A percentile compares a stretch with the other conserved stretches of the same genome.
These are phyloP conservation scores for Xylariaceae sp. DNA, from an alignment of 2,329 filamentous ascomycete genomes.

Conservation along the genomic window DNA sequence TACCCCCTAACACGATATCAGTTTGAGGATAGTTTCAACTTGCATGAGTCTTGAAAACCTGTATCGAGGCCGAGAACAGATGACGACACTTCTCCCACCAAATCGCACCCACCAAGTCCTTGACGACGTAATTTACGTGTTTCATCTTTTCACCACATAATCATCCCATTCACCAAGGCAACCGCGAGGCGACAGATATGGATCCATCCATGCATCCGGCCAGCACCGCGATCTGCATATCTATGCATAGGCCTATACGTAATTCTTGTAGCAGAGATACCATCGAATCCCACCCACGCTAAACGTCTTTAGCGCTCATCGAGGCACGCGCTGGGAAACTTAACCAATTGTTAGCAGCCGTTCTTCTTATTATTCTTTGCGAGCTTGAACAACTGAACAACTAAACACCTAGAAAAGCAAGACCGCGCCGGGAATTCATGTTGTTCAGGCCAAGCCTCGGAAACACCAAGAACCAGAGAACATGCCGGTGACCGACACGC, in stretches of 20 bases:
- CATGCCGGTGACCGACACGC: conserved; percentile 13
- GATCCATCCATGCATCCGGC: no score
- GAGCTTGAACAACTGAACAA: not conserved
- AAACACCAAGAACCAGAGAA: not conserved
- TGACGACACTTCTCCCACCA: no score
- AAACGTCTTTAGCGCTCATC: not conserved
- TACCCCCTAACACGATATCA: no score
- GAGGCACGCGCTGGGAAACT: not conserved
- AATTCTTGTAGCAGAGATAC: not conserved
- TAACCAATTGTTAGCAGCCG: not conserved
- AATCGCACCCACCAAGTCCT: no score
- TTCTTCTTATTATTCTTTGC: not conserved
- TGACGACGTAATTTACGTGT: no score
- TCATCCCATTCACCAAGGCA: not conserved
- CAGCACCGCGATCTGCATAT: not conserved
- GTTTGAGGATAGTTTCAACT: no score
- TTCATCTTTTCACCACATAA: no score
- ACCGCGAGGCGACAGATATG: not conserved
- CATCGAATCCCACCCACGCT: not conserved
- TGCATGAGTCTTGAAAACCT: no score
- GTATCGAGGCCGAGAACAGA: no score
- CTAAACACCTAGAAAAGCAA: no score
- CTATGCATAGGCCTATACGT: not conserved
- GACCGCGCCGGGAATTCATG: conserved; percentile 1
- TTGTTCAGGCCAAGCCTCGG: conserved; percentile 1